Evolutionary conservation across 768 basidiomycete genomes (phyloP).

Genomic region (Suillus discolor): DNA sequence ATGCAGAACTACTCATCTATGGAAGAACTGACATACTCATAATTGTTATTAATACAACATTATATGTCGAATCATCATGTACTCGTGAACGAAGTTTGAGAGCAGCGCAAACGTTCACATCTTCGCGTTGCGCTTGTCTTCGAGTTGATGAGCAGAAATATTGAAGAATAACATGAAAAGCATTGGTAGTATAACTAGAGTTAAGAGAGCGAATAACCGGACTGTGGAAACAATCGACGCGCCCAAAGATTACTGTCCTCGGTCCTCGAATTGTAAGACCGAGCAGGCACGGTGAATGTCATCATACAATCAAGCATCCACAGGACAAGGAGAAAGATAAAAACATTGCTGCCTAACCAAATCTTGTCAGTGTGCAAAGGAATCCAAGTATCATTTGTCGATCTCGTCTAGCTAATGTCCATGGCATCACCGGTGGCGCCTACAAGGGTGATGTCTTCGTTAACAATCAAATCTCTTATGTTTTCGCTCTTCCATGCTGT

Average conservation of each 20-base stretch:
- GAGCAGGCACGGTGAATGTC: not conserved
- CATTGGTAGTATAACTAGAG: no score
- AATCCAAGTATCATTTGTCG: conserved; percentile 5
- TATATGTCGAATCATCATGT: not conserved
- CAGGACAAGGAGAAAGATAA: not conserved
- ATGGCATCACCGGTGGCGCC: conserved; percentile 61
- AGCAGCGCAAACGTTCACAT: not conserved
- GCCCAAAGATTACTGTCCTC: not conserved
- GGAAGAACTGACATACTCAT: not conserved
- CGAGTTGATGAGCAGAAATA: not conserved
- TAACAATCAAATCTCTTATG: conserved; percentile 70
- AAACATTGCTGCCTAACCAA: not conserved
- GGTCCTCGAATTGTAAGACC: not conserved
- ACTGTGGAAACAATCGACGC: not conserved
- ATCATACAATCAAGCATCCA: not conserved
- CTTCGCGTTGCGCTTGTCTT: not conserved
- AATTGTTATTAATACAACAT: not conserved
- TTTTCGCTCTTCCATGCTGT: conserved; percentile 88
- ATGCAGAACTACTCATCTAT: not conserved
- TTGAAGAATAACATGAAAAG: not conserved
- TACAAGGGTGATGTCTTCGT: conserved; percentile 63
- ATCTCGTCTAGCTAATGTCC: conserved; percentile 66
- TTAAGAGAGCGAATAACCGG: not conserved
- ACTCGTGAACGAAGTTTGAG: not conserved
- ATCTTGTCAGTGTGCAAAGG: not conserved